Base-by-base conservation (phyloP, 73 alveolate species). In the Stentor coeruleus region DNA sequence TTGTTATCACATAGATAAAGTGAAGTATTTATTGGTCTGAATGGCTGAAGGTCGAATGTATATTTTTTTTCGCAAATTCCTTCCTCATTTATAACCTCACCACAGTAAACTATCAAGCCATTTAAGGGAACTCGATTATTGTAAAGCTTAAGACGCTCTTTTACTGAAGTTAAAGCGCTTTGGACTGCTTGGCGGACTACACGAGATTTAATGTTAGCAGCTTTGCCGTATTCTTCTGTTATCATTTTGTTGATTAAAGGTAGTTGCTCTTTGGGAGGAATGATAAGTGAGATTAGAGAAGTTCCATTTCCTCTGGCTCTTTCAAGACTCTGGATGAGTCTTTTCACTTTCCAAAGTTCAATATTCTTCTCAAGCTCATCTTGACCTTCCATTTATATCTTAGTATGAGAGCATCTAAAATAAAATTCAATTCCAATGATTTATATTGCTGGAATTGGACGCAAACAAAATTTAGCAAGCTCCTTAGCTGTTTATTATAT, bases 21-120 rank as follows among this genome's bases (percentile, higher is more conserved):
- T 87, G 98, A 94, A 39, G 99, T 88, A 89, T 94, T 94, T 74
- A 98, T 93, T 35, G 99, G 98, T 83, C 97, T 93, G 96, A 97
- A 95, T 28, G 99, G 99, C 85, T 95, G 99, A 81, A 98, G 91
- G 82, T 93, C 99, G 66, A 94, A 91, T 87, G 91, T 90, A 60
- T 91, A 86, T 88, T 94, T 93, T 95, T 95, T 95, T 90, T 97
- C 98, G 84, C 96, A 90, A 39, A 84, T 87, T 2, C 98, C 98
- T 73, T 95, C 99, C 74, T 97, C 99, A 86, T 91, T 92, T 59
- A 92, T 91, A 33, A 98, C 96, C 38, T 90, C 93, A 35, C 99
- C 99, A 82, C 99, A 94, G 89, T 87, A 98, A 37, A 98, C 82
- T 59, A 96, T 96, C 74, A 98, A 88, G 35, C 99, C 99, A 95